phyloP scores from a whole-genome alignment of 2,329 filamentous ascomycete species.

The Colletotrichum echinochloae region DNA sequence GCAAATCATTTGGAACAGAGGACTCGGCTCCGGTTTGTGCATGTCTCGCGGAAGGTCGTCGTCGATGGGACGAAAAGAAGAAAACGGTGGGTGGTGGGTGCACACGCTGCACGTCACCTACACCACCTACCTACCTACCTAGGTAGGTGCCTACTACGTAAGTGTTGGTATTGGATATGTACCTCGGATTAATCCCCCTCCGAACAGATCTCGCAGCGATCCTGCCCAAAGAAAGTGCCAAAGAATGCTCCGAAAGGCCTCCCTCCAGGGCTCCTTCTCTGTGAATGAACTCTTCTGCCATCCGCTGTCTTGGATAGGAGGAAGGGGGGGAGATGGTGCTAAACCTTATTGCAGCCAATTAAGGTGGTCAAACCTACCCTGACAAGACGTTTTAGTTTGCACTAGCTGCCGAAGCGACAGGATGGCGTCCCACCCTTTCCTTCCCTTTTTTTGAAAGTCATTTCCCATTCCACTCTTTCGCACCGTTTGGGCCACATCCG shows the following conservation, averaged over 20 bases:
- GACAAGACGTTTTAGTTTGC: constrained; percentile 24
- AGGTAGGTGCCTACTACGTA: no score
- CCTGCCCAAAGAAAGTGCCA: neutral
- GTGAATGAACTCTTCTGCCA: constrained; percentile 24
- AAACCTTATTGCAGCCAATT: constrained; percentile 37
- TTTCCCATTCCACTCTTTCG: constrained; percentile 9
- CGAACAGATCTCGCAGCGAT: neutral
- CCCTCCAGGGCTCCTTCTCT: neutral
- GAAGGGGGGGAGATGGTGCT: constrained; percentile 9
- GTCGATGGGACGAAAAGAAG: neutral
- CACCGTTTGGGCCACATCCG: constrained; percentile 5
- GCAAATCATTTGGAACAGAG: neutral
- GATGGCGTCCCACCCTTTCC: constrained; percentile 25
- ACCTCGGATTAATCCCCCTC: neutral
- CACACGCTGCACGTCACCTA: neutral
- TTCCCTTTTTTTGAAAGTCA: neutral
- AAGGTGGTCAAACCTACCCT: constrained; percentile 30
- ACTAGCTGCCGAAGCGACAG: constrained; percentile 33
- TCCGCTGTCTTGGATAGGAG: constrained; percentile 25
- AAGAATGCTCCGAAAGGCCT: constrained; percentile 5
- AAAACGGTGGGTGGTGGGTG: neutral
- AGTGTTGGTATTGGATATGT: no score
- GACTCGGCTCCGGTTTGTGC: neutral
- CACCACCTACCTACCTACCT: no score
- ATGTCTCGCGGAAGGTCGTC: neutral